A percentile compares a stretch with the other conserved stretches of the same genome.
Conservation (phyloP, 83 land plant genomes). For the Picea engelmannii region DNA sequence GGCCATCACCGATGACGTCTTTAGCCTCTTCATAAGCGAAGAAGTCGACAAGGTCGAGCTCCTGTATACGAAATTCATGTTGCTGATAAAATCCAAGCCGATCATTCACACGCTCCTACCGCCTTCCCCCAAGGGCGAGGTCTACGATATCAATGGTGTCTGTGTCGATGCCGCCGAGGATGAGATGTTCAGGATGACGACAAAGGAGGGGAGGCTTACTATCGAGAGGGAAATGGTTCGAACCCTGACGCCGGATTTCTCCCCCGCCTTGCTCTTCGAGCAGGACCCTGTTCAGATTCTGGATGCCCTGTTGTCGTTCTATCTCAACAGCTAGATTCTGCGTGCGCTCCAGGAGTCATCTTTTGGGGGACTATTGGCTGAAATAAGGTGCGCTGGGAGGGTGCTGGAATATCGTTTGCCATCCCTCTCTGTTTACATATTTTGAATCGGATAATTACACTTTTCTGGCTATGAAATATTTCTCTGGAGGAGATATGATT, state of each 20-base stretch:
- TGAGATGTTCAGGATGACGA: slow-evolving; percentile 65
- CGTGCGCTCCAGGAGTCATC: slow-evolving; percentile 71
- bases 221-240: slow-evolving; percentile 55
- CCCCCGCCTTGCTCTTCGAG: slow-evolving; percentile 55
- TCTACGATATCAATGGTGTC: slow-evolving; percentile 61
- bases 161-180: slow-evolving; percentile 80
- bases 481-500: slow-evolving; percentile 30
- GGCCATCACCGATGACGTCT: slow-evolving; percentile 72
- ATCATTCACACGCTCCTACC: slow-evolving; percentile 76
- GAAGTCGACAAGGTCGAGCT: slow-evolving; percentile 89
- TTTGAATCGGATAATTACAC: slow-evolving; percentile 22
- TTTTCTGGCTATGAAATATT: slow-evolving; percentile 25
- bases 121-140: slow-evolving; percentile 69
- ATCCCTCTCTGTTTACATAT: no score
- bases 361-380: no score
- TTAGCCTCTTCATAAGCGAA: slow-evolving; percentile 72
- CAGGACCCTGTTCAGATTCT: slow-evolving; percentile 76
- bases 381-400: no score
- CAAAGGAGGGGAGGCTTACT: slow-evolving; percentile 56
- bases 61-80: slow-evolving; percentile 66
- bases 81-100: slow-evolving; percentile 63
- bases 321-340: slow-evolving; percentile 66
- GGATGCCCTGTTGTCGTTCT: slow-evolving; percentile 66
- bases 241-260: slow-evolving; percentile 39
- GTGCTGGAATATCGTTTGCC: no score